A percentile compares a stretch with the other conserved stretches of the same genome.
Conservation (phyloP, 495 filamentous ascomycete species). For the Pyrenula aspistea region DNA sequence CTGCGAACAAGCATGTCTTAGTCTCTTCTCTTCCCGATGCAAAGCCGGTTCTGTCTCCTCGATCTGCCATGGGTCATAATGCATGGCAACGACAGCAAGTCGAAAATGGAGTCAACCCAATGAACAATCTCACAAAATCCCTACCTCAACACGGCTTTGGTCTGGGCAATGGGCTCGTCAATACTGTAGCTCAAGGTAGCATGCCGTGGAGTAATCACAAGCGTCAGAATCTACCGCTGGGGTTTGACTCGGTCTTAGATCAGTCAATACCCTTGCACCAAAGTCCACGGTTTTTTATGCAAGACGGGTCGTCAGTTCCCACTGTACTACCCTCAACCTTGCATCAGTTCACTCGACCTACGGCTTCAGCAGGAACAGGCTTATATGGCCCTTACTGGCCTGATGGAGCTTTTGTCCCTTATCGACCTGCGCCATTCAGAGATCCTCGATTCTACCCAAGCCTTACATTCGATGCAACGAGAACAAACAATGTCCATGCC, state of each 20-base stretch:
- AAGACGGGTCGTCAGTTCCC: conserved; percentile 44
- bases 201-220: conserved; percentile 4
- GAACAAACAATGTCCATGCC: background rate
- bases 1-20: conserved; percentile 80
- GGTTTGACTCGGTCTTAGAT: conserved; percentile 37
- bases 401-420: conserved; percentile 65
- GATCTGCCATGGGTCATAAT: background rate
- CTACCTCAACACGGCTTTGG: background rate
- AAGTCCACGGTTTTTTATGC: conserved; percentile 23
- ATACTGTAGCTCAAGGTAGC: background rate
- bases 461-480: background rate
- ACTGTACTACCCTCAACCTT: conserved; percentile 60
- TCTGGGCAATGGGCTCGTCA: background rate
- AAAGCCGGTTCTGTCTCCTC: background rate
- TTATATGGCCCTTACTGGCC: conserved; percentile 70
- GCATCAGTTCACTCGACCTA: conserved; percentile 58
- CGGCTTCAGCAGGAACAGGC: conserved; percentile 59
- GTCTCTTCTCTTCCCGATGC: conserved; percentile 29
- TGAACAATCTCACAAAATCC: background rate
- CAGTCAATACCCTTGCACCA: conserved; percentile 32
- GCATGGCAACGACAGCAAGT: background rate
- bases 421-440: conserved; percentile 52
- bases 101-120: background rate
- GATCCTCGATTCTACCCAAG: conserved; percentile 38
- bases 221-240: conserved; percentile 30